These are phyloP conservation scores for Nadsonia fulvescens DNA, from an alignment of 805 yeast genomes.

Conservation along the genomic window DNA sequence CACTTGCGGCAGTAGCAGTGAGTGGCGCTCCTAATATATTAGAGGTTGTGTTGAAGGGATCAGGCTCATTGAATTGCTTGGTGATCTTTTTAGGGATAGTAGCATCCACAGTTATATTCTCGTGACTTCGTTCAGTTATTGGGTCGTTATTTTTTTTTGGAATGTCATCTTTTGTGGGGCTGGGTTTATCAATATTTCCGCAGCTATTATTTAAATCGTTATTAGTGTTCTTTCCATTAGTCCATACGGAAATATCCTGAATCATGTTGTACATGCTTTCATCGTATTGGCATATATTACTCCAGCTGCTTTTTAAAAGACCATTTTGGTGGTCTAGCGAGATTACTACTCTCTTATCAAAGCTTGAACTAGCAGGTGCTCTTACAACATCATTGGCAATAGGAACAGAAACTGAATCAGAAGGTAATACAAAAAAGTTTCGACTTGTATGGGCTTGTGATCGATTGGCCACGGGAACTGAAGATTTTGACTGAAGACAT, in stretches of 20 bases:
- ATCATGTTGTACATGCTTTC: conserved; percentile 14
- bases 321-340: neutral
- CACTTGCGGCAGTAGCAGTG: conserved; percentile 1
- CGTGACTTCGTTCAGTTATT: too few relatives aligned
- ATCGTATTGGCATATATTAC: conserved; percentile 12
- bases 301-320: neutral
- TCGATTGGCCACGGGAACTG: too few relatives aligned
- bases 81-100: too few relatives aligned
- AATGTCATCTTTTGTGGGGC: too few relatives aligned
- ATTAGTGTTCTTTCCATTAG: conserved; percentile 7
- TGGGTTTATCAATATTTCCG: conserved; percentile 8
- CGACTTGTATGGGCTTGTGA: neutral
- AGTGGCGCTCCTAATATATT: too few relatives aligned
- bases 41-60: too few relatives aligned
- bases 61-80: too few relatives aligned
- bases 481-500: too few relatives aligned
- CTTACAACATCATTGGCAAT: neutral
- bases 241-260: conserved; percentile 15
- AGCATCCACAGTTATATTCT: too few relatives aligned
- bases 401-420: neutral
- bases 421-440: neutral
- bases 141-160: too few relatives aligned
- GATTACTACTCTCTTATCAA: neutral
- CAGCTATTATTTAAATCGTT: conserved; percentile 6
- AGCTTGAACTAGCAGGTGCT: neutral